Base-by-base conservation (phyloP, 306 rosid species). In the Quercus mongolica region DNA sequence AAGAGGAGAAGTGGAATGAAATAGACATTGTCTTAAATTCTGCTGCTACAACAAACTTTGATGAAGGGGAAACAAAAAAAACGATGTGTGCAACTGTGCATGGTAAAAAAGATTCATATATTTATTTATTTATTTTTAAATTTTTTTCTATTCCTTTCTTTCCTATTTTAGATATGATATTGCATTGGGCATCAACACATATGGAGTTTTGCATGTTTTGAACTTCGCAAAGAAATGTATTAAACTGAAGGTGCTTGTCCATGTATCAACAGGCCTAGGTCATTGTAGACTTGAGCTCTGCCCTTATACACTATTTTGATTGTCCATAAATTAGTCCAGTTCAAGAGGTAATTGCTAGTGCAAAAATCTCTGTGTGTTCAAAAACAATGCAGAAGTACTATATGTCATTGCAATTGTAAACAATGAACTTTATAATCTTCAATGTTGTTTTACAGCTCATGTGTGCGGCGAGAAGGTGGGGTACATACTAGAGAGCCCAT, bases 41-140 rank as follows among this genome's bases (percentile, higher is more conserved):
- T 5, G 87, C 90, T 2, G 90, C 86, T 19, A 38, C 84, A 7
- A 86, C 92, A 30, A 79, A 70, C 10, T 89, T 89, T 76, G 75
- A 86, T 9, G 90, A 86, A 51, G 83, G 90, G 89, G 82, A 56
- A 56, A 2, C 1, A 1, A 26, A 5, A 1, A 20, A 20, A 11
- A 25, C 23, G 0, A 46, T 10, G 13, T 46, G 52, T 46, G 41
- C 41, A 35, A 35, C 41, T 35, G 41, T 35, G 41, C 41, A 46
- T 2, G 0, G 52, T 46, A 2, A 46, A 46, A 46, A 62, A 17
- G 5, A 17, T 58, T n/a, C 5, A 10, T 26, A 54, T 55, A 30
- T 30, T 41, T 44, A 41, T 20, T 11, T 11, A 49, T 41, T 25
- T 26, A 26, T 26, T 26, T 26, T 1, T 26, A 26, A 26, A 26